Conservation (phyloP, 2,329 filamentous ascomycete genomes). For the Pestalotiopsis sp. region DNA sequence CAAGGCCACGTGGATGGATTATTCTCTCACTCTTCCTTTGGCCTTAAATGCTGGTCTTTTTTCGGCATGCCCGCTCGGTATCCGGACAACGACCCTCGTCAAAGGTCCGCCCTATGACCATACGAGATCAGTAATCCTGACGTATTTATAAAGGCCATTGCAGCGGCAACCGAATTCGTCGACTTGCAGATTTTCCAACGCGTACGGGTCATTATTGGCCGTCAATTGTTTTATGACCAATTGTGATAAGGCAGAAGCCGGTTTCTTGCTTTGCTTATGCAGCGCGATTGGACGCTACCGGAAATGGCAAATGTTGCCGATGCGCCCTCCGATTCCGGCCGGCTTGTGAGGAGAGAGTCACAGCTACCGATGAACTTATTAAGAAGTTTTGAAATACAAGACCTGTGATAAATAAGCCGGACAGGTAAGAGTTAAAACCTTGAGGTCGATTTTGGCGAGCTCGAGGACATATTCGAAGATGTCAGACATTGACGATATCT, state of each 20-base stretch:
- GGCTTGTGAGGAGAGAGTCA: not conserved
- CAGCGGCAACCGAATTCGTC: not conserved
- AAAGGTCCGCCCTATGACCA: not conserved
- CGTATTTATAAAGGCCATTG: not conserved
- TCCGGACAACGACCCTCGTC: not conserved
- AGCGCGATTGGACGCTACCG: not conserved
- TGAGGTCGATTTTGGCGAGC: not conserved
- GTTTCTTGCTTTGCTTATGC: not conserved
- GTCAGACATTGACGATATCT: not conserved
- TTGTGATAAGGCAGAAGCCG: not conserved
- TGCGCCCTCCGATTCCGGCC: not conserved
- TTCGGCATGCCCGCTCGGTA: not conserved
- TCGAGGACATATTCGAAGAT: not conserved
- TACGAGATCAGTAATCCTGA: not conserved
- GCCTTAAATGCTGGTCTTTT: not conserved
- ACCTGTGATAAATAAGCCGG: not conserved
- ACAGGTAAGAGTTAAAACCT: not conserved
- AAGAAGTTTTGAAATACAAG: not conserved
- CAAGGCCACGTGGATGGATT: not conserved
- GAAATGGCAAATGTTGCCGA: not conserved
- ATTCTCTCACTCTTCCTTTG: not conserved
- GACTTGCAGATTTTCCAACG: not conserved
- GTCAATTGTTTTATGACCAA: not conserved
- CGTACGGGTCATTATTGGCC: not conserved
- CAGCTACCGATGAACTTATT: not conserved